Conservation (phyloP, 805 yeast species). For the Kodamaea sagamina region DNA sequence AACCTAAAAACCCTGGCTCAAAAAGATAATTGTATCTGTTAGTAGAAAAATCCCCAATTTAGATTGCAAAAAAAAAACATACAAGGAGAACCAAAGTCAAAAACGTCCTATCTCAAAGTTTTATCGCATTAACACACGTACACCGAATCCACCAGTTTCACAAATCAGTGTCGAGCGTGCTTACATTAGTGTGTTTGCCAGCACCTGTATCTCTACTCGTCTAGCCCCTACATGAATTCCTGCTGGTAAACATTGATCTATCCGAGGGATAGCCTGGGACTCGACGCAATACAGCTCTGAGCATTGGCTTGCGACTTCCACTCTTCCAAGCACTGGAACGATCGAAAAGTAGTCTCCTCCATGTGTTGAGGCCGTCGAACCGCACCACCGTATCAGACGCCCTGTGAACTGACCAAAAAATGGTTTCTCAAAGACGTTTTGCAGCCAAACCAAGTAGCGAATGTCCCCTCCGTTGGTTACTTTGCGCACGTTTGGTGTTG, state of each 20-base stretch:
- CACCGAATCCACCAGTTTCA: background rate
- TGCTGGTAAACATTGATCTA: conserved; percentile 10
- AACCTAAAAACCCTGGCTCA: too few species aligned
- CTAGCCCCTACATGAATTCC: conserved; percentile 10
- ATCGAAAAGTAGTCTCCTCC: conserved; percentile 3
- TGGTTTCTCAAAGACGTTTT: conserved; percentile 8
- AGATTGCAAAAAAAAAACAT: too few species aligned
- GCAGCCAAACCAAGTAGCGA: conserved; percentile 3
- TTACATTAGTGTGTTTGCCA: background rate
- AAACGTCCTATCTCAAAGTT: conserved; percentile 5
- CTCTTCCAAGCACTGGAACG: conserved; percentile 6
- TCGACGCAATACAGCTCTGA: background rate
- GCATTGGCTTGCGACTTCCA: background rate
- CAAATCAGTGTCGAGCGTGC: background rate
- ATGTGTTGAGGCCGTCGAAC: conserved; percentile 5
- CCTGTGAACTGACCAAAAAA: conserved; percentile 7
- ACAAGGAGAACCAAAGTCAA: conserved; percentile 11
- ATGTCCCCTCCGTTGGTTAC: background rate
- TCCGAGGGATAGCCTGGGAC: conserved; percentile 14
- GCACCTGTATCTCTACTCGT: too few species aligned
- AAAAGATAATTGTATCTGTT: conserved; percentile 8
- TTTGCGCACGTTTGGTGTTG: conserved; percentile 4
- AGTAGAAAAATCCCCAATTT: conserved; percentile 5
- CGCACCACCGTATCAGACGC: background rate
- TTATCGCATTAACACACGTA: background rate